These are phyloP conservation scores for Cucumis melo DNA, from an alignment of 306 rosid genomes.

Conservation along the genomic window DNA sequence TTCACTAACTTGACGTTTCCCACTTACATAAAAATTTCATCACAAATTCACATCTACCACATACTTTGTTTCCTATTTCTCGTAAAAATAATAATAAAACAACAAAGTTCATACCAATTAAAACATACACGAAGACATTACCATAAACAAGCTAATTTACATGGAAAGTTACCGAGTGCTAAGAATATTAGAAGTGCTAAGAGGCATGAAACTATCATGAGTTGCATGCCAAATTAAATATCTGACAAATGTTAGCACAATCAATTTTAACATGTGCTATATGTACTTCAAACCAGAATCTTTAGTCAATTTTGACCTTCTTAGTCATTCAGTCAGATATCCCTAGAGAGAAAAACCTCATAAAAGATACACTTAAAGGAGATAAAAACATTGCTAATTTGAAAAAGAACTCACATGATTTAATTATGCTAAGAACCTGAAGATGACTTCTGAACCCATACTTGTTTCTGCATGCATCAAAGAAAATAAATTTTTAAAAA, in stretches of 20 bases:
- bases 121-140: background rate
- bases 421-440: constrained; percentile 56
- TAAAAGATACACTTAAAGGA: background rate
- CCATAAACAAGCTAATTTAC: background rate
- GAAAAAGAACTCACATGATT: constrained; percentile 28
- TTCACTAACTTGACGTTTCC: background rate
- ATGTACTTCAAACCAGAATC: background rate
- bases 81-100: background rate
- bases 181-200: background rate
- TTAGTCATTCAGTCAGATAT: background rate
- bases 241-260: background rate
- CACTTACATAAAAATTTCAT: no score
- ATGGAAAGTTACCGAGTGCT: background rate
- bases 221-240: background rate
- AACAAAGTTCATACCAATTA: background rate
- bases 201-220: background rate
- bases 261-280: background rate
- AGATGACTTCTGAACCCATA: constrained; percentile 93
- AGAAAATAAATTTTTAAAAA: constrained; percentile 11
- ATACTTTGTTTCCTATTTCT: background rate
- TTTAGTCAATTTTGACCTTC: background rate
- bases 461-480: constrained; percentile 66
- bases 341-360: background rate
- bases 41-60: background rate
- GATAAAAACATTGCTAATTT: background rate